Evolutionary conservation across 495 filamentous ascomycete species (phyloP), one percentile per base, ranked within the genome.

Genomic region (Aspergillus cavernicola): DNA sequence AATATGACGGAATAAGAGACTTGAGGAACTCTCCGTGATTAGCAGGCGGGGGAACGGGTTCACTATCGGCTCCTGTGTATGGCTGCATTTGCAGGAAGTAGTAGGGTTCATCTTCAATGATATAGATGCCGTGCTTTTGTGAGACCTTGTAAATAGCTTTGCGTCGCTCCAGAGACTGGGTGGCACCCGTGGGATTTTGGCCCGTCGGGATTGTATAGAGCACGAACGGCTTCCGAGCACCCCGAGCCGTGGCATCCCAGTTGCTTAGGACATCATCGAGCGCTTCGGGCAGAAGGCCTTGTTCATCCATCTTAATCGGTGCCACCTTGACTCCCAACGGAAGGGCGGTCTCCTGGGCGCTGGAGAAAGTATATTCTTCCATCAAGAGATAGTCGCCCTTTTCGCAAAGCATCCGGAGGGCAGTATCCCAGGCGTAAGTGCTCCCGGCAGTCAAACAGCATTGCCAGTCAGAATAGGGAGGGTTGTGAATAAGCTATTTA

Each of bases 1-100:
- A 70, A 53, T 76, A 78, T n/a, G 78, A 82, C 0, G 83, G 83
- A 8, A 85, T 74, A 12, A 87, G 74, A 3, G 74, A 71, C 41
- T 76, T 68, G 58, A 87, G 74, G 65, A 87, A 86, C 2, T 81
- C 81, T 6, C 73, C 71, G 58, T 83, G 80, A 12, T 69, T 79
- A 8, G 72, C 59, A 2, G 83, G 81, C 0, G 79, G 75, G 16
- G 81, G 78, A 2, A 71, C 67, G 3, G 80, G 71, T 3, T 73
- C 66, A 16, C 69, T 66, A 45, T 77, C 68, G 24, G 74, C 65
- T 20, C 81, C 80, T 12, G 76, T 76, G 69, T 92, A 93, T 1
- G 89, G 84, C 64, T 89, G 83, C 90, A 98, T 96, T 73, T 98
- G 93, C 44, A 98, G 77, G 75, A 92, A 98, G 71, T 97, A 97